Percentiles rank a stretch among this genome's conserved stretches.
These are phyloP conservation scores for Terfezia claveryi DNA, from an alignment of 495 filamentous ascomycete genomes.

Conservation along the genomic window DNA sequence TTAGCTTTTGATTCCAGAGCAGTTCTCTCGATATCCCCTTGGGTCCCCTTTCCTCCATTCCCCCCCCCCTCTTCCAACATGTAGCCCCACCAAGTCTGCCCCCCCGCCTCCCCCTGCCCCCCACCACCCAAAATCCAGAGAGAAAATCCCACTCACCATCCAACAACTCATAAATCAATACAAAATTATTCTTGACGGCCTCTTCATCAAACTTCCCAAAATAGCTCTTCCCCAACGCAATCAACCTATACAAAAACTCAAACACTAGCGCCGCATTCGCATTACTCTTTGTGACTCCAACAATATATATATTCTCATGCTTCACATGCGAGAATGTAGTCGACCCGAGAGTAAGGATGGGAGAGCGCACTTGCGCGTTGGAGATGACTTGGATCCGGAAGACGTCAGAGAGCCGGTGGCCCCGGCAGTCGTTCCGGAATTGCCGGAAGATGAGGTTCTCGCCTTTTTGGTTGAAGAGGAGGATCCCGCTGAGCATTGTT, in stretches of 20 bases:
- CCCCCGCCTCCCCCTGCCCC: too few relatives aligned
- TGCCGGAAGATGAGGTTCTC: constrained; percentile 98
- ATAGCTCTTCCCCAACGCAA: constrained; percentile 77
- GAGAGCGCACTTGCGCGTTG: constrained; percentile 91
- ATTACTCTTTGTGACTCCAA: constrained; percentile 97
- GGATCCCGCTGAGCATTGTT: constrained; percentile 77
- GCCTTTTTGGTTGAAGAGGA: constrained; percentile 98
- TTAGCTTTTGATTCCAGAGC: constrained; percentile 1
- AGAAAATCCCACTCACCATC: constrained; percentile 40
- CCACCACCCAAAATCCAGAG: too few relatives aligned
- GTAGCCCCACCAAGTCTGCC: too few relatives aligned
- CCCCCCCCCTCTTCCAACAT: neutral
- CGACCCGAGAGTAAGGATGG: constrained; percentile 88
- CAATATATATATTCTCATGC: constrained; percentile 97
- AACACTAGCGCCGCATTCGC: constrained; percentile 97
- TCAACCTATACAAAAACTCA: constrained; percentile 87
- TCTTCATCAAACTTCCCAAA: constrained; percentile 99
- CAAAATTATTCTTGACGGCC: constrained; percentile 99
- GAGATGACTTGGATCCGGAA: constrained; percentile 99
- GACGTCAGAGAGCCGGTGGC: constrained; percentile 88
- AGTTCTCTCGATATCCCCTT: too few relatives aligned
- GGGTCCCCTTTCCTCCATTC: too few relatives aligned
- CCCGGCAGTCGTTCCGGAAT: constrained; percentile 82
- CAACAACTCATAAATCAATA: constrained; percentile 90
- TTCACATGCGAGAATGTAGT: constrained; percentile 99